These are phyloP conservation scores for Diaporthe sp. DNA, from an alignment of 2,329 filamentous ascomycete genomes.

Conservation along the genomic window DNA sequence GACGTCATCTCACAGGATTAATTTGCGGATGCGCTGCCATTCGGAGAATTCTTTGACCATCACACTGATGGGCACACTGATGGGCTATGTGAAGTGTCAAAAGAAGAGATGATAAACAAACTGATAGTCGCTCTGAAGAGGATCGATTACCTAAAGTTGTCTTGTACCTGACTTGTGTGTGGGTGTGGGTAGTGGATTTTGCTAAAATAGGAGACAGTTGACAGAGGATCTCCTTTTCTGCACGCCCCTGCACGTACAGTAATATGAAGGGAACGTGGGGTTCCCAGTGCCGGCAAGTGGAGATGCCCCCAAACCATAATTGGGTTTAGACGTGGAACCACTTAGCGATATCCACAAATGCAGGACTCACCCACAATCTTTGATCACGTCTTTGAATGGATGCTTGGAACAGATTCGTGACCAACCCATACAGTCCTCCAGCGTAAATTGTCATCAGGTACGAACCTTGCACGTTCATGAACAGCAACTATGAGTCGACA, in stretches of 20 bases:
- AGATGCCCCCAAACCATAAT: neutral
- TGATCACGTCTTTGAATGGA: neutral
- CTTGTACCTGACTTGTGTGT: neutral
- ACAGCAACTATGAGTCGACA: neutral
- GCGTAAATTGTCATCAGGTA: neutral
- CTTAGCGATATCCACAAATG: neutral
- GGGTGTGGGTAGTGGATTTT: neutral
- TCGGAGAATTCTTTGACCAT: neutral
- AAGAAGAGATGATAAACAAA: neutral
- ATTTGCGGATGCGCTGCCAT: neutral
- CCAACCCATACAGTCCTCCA: too few species aligned
- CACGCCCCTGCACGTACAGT: too few species aligned
- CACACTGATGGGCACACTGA: neutral
- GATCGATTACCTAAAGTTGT: neutral
- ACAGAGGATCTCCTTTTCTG: neutral
- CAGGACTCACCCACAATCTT: neutral
- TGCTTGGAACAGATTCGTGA: too few species aligned
- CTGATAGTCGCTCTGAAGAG: too few species aligned
- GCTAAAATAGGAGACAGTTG: neutral
- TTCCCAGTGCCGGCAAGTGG: neutral
- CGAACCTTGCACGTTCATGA: neutral
- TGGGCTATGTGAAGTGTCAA: accelerated
- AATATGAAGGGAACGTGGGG: neutral
- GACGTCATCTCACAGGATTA: neutral
- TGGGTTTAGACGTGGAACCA: neutral